Conservation (phyloP, 2,329 filamentous ascomycete species). For the Teratosphaeria pseudoeucalypti region DNA sequence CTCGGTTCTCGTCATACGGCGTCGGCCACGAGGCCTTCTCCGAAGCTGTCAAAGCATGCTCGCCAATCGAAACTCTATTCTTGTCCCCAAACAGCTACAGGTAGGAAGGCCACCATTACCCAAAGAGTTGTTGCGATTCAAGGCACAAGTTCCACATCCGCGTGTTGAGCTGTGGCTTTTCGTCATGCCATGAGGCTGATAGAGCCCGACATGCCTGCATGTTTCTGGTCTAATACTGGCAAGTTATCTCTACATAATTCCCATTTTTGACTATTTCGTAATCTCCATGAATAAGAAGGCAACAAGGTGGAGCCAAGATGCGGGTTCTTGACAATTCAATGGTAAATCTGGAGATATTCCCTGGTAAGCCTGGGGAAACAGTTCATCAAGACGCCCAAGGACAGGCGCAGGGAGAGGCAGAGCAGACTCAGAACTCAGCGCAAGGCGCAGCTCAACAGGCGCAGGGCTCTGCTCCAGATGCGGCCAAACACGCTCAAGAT, state of each 20-base stretch:
- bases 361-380: conserved; percentile 3
- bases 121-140: background rate
- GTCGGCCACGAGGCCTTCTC: background rate
- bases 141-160: background rate
- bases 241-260: background rate
- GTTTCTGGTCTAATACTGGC: background rate
- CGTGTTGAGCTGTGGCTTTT: background rate
- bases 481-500: background rate
- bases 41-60: background rate
- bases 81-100: background rate
- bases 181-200: background rate
- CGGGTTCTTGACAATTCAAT: conserved; percentile 6
- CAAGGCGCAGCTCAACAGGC: background rate
- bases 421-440: background rate
- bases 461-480: background rate
- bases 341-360: conserved; percentile 5
- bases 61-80: background rate
- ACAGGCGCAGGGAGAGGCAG: conserved; percentile 3
- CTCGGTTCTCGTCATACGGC: background rate
- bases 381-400: conserved; percentile 3
- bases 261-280: background rate
- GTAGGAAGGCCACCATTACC: background rate
- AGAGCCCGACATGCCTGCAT: background rate
- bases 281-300: background rate
- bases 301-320: background rate